phyloP scores from a whole-genome alignment of 2,329 filamentous ascomycete genomes.

The Pseudogymnoascus sp. region DNA sequence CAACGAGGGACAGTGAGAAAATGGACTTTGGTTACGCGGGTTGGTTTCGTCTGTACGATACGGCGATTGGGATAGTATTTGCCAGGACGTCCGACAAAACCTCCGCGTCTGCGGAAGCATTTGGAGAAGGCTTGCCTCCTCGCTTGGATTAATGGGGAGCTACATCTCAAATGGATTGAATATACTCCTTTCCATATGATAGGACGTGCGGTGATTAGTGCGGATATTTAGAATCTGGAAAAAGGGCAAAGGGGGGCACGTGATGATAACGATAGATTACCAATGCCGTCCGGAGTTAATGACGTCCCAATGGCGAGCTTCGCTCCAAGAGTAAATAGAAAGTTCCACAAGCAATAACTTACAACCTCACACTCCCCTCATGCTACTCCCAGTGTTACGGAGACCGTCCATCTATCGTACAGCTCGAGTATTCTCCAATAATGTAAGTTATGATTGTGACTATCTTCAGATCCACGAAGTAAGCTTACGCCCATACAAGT shows the following conservation, averaged over 20 bases:
- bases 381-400: background rate
- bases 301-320: background rate
- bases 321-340: background rate
- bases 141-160: background rate
- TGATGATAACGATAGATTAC: slow-evolving; percentile 9
- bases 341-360: slow-evolving; percentile 10
- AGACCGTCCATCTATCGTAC: background rate
- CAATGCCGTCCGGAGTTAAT: background rate
- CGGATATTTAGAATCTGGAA: background rate
- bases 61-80: slow-evolving; percentile 1
- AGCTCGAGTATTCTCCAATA: background rate
- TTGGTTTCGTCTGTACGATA: slow-evolving; percentile 11
- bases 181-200: slow-evolving; percentile 1
- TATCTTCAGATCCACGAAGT: background rate
- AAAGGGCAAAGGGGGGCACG: background rate
- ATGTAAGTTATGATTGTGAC: background rate
- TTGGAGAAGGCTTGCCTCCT: background rate
- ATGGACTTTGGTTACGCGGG: background rate
- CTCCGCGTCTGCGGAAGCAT: background rate
- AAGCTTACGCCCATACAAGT: background rate
- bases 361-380: background rate
- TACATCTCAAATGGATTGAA: background rate
- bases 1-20: slow-evolving; percentile 3
- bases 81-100: background rate
- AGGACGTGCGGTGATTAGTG: background rate